These are phyloP conservation scores for Polytolypa hystricis DNA, from an alignment of 2,329 filamentous ascomycete species.

Conservation along the genomic window DNA sequence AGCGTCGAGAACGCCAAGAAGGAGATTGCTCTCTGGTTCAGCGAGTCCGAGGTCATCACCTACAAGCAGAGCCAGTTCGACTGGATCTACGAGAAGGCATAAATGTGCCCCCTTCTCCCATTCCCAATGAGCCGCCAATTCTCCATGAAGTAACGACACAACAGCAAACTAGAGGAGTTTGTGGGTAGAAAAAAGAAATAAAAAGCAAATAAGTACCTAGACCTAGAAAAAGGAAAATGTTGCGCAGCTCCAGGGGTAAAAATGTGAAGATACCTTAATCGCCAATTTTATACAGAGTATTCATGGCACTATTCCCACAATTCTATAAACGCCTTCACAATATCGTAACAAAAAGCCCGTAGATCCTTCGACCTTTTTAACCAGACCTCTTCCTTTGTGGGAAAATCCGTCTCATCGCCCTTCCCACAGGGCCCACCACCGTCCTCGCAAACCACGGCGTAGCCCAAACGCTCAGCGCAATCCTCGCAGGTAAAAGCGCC, in stretches of 20 bases:
- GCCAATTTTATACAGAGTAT: too few species aligned
- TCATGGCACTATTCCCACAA: too few species aligned
- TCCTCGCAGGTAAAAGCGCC: slow-evolving; percentile 63
- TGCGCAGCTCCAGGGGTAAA: too few species aligned
- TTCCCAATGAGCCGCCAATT: not conserved
- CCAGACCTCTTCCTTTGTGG: slow-evolving; percentile 17
- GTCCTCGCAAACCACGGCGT: slow-evolving; percentile 84
- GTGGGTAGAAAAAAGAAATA: slow-evolving; percentile 5
- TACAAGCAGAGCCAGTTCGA: slow-evolving; percentile 77
- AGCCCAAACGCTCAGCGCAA: slow-evolving; percentile 70
- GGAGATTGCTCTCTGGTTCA: slow-evolving; percentile 99
- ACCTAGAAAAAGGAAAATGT: too few species aligned
- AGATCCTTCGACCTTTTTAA: too few species aligned
- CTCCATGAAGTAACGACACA: slow-evolving; percentile 4
- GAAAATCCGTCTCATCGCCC: slow-evolving; percentile 29
- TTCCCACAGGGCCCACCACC: slow-evolving; percentile 42
- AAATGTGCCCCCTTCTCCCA: slow-evolving; percentile 13
- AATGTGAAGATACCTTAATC: too few species aligned
- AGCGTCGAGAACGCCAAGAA: slow-evolving; percentile 98
- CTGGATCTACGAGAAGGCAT: slow-evolving; percentile 94
- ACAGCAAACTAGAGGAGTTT: slow-evolving; percentile 4
- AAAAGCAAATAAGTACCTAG: too few species aligned
- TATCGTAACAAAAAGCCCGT: too few species aligned
- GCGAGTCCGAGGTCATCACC: slow-evolving; percentile 68
- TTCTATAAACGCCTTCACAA: too few species aligned